These are phyloP conservation scores for Agaricus bisporus DNA, from an alignment of 768 basidiomycete genomes.

Conservation along the genomic window DNA sequence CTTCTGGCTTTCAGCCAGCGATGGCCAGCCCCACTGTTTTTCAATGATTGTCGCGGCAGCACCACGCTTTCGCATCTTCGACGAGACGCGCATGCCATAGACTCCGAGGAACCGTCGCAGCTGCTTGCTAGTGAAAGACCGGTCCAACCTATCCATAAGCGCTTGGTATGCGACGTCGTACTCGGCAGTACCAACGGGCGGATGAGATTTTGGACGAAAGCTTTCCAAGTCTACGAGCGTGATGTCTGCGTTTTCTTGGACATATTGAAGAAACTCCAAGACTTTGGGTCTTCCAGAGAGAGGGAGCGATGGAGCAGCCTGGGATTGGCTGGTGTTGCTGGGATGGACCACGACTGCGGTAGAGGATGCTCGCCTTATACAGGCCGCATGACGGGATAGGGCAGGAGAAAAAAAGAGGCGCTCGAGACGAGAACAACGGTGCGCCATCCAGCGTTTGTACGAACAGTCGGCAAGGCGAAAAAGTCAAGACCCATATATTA, in stretches of 20 bases:
- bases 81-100: slow-evolving; percentile 33
- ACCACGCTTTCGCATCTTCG: slow-evolving; percentile 30
- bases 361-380: neutral
- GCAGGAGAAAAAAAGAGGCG: neutral
- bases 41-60: slow-evolving; percentile 50
- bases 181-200: slow-evolving; percentile 23
- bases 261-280: slow-evolving; percentile 49
- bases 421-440: slow-evolving; percentile 2
- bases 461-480: neutral
- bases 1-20: slow-evolving; percentile 45
- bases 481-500: neutral
- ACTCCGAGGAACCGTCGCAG: slow-evolving; percentile 46
- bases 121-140: slow-evolving; percentile 60
- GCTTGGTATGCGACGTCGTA: slow-evolving; percentile 50
- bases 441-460: neutral
- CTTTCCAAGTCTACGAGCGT: slow-evolving; percentile 59
- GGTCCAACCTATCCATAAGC: slow-evolving; percentile 47
- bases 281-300: slow-evolving; percentile 38
- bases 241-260: slow-evolving; percentile 40
- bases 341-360: neutral
- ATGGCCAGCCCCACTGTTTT: slow-evolving; percentile 64
- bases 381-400: neutral
- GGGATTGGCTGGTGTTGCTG: neutral
- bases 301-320: slow-evolving; percentile 18
- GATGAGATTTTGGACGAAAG: slow-evolving; percentile 30